These are phyloP conservation scores for Amauroascus niger DNA, from an alignment of 2,329 filamentous ascomycete genomes.

Conservation along the genomic window DNA sequence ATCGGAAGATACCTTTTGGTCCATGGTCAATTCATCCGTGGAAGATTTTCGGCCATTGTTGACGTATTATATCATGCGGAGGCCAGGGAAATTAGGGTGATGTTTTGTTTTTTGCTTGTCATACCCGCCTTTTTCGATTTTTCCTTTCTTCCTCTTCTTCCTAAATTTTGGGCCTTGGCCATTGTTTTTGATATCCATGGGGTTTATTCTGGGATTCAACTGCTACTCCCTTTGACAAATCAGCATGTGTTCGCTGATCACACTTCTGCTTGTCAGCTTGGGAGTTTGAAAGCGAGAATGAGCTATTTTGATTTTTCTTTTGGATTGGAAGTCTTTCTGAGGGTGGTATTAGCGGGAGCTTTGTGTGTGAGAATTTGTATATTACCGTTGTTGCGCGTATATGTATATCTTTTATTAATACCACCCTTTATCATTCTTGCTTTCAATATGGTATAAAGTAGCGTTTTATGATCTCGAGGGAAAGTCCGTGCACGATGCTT, in stretches of 20 bases:
- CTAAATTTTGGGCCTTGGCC: not conserved
- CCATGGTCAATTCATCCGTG: conserved; percentile 24
- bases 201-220: not conserved
- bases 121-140: not conserved
- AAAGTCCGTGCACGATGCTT: not conserved
- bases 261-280: not conserved
- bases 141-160: not conserved
- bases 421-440: not conserved
- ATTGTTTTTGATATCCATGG: conserved; percentile 1
- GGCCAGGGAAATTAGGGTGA: conserved; percentile 5
- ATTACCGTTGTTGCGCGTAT: not conserved
- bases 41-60: conserved; percentile 29
- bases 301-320: not conserved
- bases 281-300: not conserved
- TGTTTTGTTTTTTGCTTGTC: not conserved
- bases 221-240: not conserved
- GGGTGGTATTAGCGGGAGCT: not conserved
- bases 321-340: not conserved
- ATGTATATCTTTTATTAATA: conserved; percentile 5
- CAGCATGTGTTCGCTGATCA: not conserved
- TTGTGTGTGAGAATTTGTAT: not conserved
- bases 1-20: conserved; percentile 24
- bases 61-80: conserved; percentile 29
- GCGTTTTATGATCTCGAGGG: not conserved
- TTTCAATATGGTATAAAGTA: not conserved